Conservation (phyloP, 805 yeast genomes). For the Lipomyces lipofer region DNA sequence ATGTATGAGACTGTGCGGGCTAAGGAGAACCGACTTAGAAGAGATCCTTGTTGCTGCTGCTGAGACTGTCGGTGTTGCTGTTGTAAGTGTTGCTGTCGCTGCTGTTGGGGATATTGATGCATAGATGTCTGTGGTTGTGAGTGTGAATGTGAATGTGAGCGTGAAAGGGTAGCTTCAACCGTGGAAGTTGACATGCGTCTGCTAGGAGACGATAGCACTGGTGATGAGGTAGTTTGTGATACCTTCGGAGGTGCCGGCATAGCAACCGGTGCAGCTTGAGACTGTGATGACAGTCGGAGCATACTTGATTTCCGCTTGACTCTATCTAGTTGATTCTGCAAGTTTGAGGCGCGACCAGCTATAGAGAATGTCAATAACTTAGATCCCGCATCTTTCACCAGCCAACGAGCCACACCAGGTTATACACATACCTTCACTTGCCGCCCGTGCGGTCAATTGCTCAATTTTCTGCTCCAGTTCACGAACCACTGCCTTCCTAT, state of each 20-base stretch:
- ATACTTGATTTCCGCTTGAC: slow-evolving; percentile 22
- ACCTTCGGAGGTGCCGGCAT: slow-evolving; percentile 24
- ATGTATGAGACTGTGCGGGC: slow-evolving; percentile 23
- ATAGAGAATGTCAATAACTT: neutral
- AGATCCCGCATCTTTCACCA: too few species aligned
- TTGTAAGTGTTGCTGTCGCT: slow-evolving; percentile 12
- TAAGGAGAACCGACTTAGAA: slow-evolving; percentile 12
- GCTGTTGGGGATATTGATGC: slow-evolving; percentile 7
- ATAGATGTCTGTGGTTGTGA: slow-evolving; percentile 7
- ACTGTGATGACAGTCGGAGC: slow-evolving; percentile 10
- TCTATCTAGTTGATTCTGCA: slow-evolving; percentile 17
- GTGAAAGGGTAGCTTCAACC: slow-evolving; percentile 1
- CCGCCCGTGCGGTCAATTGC: slow-evolving; percentile 6
- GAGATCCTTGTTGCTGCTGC: slow-evolving; percentile 3
- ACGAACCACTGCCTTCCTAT: neutral
- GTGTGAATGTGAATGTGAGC: slow-evolving; percentile 4
- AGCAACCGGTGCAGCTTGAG: neutral
- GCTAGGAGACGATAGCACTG: slow-evolving; percentile 16
- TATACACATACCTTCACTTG: slow-evolving; percentile 9
- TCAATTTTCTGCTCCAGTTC: slow-evolving; percentile 19
- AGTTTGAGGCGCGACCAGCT: slow-evolving; percentile 18
- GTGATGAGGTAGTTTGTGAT: slow-evolving; percentile 9
- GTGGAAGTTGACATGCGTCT: slow-evolving; percentile 9
- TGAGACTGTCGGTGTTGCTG: slow-evolving; percentile 8
- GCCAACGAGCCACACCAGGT: neutral